Evolutionary conservation across 1,139 yeast species (phyloP), one percentile per base, ranked within the genome.

Genomic region (Candida glucosophila): DNA sequence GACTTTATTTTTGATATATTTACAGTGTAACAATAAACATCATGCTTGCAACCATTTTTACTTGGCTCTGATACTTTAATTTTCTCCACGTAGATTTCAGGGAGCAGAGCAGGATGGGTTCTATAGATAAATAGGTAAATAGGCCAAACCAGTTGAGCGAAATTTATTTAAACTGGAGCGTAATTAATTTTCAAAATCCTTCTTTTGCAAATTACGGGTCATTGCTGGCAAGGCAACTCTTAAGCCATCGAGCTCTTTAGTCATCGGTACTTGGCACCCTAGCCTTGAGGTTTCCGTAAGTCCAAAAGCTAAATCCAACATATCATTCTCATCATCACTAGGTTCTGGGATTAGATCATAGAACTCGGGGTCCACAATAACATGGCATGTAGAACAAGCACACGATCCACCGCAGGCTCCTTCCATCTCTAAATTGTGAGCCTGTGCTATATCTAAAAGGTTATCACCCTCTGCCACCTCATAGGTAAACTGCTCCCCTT

Each of bases 331-430:
- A 47, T 90, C 98, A 47, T 90, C 98, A 37, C 78, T 85, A 0
- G 98, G 98, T 50, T 90, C 98, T 15, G 93, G 95, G 40, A 90
- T 72, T 32, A 62, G 72, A 47, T 90, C 98, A 54, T 85, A 90
- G 48, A 61, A 86, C 24, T 80, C 95, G 1, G 98, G 98, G 49
- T 90, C 98, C 20, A 90, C 86, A 27, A 90, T 90, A 31, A 90
- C 78, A 56, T 90, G 98, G 51, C 98, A 90, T 0, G 98, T 90
- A 3, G 96, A 86, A 49, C 98, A 90, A 2, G 98, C 98, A 62
- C 98, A 90, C 2, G 96, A 85, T 2, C 98, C 98, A 19, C 98
- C 98, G 56, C 98, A 90, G 0, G 98, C 98, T 23, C 98, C 95
- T 50, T 90, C 98, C 88, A 90, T 86, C 42, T 90, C 98, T 34